Evolutionary conservation across 352 stramenopile genomes (phyloP).

Genomic region (Peronospora belbahrii): DNA sequence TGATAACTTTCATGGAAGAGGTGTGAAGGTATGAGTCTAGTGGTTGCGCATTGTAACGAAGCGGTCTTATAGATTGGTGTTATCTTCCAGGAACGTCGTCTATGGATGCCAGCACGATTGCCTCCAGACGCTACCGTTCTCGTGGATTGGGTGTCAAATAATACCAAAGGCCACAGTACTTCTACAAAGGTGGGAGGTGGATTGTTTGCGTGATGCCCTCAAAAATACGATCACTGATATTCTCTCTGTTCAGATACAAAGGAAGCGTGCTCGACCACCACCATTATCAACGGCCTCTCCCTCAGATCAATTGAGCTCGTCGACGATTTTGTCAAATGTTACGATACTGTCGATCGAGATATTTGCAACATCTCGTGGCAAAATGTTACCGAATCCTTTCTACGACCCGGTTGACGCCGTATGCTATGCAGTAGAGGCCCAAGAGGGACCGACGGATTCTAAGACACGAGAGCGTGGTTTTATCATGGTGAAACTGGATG

Average conservation of each 20-base stretch:
- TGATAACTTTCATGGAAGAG: not conserved
- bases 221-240: constrained; percentile 2
- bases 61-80: not conserved
- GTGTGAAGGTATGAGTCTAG: constrained; percentile 15
- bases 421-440: constrained; percentile 61
- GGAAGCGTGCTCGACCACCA: constrained; percentile 18
- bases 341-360: constrained; percentile 78
- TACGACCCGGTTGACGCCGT: constrained; percentile 55
- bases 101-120: constrained; percentile 34
- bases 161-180: not conserved
- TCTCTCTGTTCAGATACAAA: constrained; percentile 7
- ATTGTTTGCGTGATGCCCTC: not conserved
- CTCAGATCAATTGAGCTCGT: constrained; percentile 17
- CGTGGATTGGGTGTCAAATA: constrained; percentile 26
- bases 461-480: constrained; percentile 52
- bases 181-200: constrained; percentile 18
- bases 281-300: constrained; percentile 10
- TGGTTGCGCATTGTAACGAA: not conserved
- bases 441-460: constrained; percentile 48
- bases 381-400: constrained; percentile 62
- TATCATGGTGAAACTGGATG: constrained; percentile 28
- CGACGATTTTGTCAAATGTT: constrained; percentile 49
- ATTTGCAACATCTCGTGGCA: constrained; percentile 43
- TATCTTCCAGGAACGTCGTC: constrained; percentile 21
- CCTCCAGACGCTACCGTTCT: constrained; percentile 30